A percentile compares a stretch with the other conserved stretches of the same genome.
Conservation (phyloP, 1,139 yeast genomes). For the Lodderomyces orthopsilosis region DNA sequence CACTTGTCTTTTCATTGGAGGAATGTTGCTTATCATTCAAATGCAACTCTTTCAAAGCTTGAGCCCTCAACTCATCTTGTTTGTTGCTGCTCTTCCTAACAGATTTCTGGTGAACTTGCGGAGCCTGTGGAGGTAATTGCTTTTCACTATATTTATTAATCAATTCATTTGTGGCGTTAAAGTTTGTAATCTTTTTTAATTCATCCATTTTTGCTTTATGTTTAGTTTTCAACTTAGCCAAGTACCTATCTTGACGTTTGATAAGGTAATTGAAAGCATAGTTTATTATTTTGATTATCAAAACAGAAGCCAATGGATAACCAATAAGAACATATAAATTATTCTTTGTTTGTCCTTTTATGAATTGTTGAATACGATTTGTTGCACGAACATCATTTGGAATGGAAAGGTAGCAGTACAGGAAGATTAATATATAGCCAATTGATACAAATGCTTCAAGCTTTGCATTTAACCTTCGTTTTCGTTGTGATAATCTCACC, state of each 20-base stretch:
- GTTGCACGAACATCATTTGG: constrained; percentile 19
- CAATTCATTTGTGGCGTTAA: constrained; percentile 70
- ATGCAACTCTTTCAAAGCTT: constrained; percentile 14
- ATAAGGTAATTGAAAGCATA: constrained; percentile 26
- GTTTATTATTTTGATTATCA: constrained; percentile 21
- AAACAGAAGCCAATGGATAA: constrained; percentile 29
- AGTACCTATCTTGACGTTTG: constrained; percentile 18
- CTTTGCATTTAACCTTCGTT: constrained; percentile 11
- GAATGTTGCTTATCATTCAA: constrained; percentile 5
- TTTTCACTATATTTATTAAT: constrained; percentile 51
- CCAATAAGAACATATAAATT: constrained; percentile 21
- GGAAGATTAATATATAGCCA: constrained; percentile 30
- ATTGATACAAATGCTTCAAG: constrained; percentile 27
- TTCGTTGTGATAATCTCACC: constrained; percentile 13
- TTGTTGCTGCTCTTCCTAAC: neutral
- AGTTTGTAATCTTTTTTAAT: constrained; percentile 75
- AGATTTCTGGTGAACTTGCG: constrained; percentile 4
- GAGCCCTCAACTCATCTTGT: constrained; percentile 6
- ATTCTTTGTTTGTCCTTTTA: constrained; percentile 22
- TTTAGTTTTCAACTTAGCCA: constrained; percentile 36
- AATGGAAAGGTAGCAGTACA: constrained; percentile 24
- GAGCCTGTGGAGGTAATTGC: constrained; percentile 4
- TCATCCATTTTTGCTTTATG: constrained; percentile 68
- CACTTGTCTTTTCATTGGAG: neutral
- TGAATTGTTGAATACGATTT: constrained; percentile 23